Conservation (phyloP, 768 basidiomycete genomes). For the Suillus clintonianus region DNA sequence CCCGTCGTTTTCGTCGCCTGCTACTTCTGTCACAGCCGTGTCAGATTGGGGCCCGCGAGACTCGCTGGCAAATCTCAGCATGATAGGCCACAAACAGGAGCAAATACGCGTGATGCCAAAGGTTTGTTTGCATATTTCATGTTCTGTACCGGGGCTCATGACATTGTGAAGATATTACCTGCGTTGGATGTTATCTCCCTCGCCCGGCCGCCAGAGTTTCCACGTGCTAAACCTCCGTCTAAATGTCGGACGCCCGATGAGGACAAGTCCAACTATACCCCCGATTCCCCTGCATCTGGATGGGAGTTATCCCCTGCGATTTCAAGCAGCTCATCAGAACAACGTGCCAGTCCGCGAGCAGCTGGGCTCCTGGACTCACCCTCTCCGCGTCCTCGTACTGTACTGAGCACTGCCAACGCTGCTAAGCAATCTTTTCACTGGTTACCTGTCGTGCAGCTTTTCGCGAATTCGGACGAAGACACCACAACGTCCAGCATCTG, state of each 20-base stretch:
- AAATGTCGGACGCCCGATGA: no score
- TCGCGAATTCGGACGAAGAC: not conserved
- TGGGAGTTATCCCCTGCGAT: not conserved
- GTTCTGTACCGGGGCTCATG: not conserved
- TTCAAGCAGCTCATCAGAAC: not conserved
- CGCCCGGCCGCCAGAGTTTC: not conserved
- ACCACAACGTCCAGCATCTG: not conserved
- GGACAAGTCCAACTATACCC: not conserved
- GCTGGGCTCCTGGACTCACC: not conserved
- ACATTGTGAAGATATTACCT: not conserved
- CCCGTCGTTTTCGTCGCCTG: not conserved
- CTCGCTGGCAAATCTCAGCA: not conserved
- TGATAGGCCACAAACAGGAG: not conserved
- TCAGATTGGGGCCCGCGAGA: constrained; percentile 1
- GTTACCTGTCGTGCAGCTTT: not conserved
- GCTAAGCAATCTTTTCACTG: not conserved
- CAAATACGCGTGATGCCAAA: not conserved
- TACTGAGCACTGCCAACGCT: not conserved
- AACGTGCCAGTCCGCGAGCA: not conserved
- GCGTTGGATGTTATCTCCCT: not conserved
- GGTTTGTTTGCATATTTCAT: not conserved
- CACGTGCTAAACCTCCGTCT: not conserved
- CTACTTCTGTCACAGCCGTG: not conserved
- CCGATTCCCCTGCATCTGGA: not conserved
- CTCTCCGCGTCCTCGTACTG: not conserved